Evolutionary conservation across 768 basidiomycete species (phyloP).

Genomic region (Xerocomus brunneocitrinus): DNA sequence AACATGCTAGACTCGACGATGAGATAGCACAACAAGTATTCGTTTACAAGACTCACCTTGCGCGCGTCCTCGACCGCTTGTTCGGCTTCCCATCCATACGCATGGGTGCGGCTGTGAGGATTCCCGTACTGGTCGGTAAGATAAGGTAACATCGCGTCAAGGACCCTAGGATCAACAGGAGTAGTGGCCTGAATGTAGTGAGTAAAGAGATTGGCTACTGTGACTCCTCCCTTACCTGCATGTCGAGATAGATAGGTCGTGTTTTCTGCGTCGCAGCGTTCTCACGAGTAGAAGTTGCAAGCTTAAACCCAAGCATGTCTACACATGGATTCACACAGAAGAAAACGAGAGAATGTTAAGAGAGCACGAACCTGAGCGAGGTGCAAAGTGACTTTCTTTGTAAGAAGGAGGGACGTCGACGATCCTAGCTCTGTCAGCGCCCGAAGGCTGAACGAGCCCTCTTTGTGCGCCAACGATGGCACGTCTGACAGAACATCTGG

Average conservation of each 20-base stretch:
- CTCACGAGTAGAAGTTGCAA: slow-evolving; percentile 60
- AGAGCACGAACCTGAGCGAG: slow-evolving; percentile 54
- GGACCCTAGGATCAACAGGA: slow-evolving; percentile 92
- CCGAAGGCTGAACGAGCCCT: slow-evolving; percentile 75
- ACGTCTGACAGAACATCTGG: slow-evolving; percentile 23
- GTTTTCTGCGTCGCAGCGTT: slow-evolving; percentile 53
- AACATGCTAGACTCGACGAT: slow-evolving; percentile 53
- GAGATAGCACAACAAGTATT: not conserved
- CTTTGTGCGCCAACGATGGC: slow-evolving; percentile 37
- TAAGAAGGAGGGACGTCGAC: slow-evolving; percentile 76
- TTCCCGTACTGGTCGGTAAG: slow-evolving; percentile 96
- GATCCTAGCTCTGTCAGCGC: slow-evolving; percentile 76
- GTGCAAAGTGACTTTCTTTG: slow-evolving; percentile 63
- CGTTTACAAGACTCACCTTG: slow-evolving; percentile 45
- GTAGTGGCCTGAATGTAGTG: slow-evolving; percentile 74
- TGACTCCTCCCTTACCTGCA: slow-evolving; percentile 62
- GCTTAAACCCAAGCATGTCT: slow-evolving; percentile 91
- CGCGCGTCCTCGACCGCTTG: slow-evolving; percentile 89
- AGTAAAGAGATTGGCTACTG: not conserved
- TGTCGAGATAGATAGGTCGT: slow-evolving; percentile 94
- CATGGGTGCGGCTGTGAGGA: slow-evolving; percentile 96
- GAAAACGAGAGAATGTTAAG: not conserved
- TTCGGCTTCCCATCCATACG: slow-evolving; percentile 99
- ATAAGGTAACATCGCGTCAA: slow-evolving; percentile 96
- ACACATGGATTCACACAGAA: slow-evolving; percentile 4